Conservation (phyloP, 2,329 filamentous ascomycete genomes). For the Colletotrichum incanum region DNA sequence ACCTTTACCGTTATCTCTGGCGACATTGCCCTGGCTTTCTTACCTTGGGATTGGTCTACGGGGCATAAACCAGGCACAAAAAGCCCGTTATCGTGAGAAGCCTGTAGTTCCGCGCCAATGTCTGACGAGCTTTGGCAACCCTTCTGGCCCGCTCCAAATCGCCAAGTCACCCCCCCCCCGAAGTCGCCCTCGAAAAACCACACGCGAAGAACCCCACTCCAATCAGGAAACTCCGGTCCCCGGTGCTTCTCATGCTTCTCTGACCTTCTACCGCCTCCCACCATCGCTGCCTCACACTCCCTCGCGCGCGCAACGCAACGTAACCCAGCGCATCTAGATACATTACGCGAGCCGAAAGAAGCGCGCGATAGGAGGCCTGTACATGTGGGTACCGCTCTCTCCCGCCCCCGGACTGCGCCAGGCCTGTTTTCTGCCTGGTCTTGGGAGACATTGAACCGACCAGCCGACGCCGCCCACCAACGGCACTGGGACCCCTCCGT, state of each 20-base stretch:
- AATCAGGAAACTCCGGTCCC: constrained; percentile 40
- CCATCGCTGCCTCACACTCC: background rate
- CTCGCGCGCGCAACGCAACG: background rate
- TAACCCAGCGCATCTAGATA: constrained; percentile 17
- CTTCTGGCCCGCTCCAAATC: background rate
- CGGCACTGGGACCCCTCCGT: constrained; percentile 5
- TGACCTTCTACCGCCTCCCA: constrained; percentile 32
- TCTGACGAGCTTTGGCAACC: constrained; percentile 23
- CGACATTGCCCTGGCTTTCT: background rate
- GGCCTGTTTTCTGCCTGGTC: background rate
- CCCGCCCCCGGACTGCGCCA: background rate
- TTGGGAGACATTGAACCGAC: constrained; percentile 39
- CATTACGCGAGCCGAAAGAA: constrained; percentile 12
- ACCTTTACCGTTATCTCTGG: background rate
- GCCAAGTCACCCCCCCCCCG: background rate
- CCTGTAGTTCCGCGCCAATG: constrained; percentile 31
- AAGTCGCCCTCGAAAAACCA: background rate
- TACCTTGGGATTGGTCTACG: background rate
- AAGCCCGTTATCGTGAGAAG: constrained; percentile 6
- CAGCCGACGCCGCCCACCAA: constrained; percentile 30
- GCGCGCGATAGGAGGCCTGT: background rate
- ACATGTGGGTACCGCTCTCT: background rate
- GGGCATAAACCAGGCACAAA: background rate
- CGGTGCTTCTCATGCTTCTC: constrained; percentile 17
- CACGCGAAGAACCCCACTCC: constrained; percentile 11